These are phyloP conservation scores for Colletotrichum euphorbiae DNA, from an alignment of 2,329 filamentous ascomycete species.

Conservation along the genomic window DNA sequence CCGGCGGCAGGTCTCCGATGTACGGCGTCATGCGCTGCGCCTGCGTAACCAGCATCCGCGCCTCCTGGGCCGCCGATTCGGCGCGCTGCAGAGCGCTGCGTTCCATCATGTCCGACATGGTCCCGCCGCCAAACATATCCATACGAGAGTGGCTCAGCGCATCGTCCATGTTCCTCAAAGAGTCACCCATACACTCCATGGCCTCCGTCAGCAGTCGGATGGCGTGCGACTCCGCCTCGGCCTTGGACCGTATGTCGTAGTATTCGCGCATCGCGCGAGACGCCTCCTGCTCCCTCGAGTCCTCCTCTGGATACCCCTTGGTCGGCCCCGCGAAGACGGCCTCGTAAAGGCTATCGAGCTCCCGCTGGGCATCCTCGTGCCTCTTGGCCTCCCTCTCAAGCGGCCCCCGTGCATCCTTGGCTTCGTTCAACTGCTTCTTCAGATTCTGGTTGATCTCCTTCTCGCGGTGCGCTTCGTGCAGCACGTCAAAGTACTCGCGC, in stretches of 20 bases:
- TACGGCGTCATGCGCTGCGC: constrained; percentile 54
- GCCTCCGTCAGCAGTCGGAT: constrained; percentile 55
- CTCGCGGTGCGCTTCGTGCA: constrained; percentile 60
- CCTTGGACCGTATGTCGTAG: constrained; percentile 49
- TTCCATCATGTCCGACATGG: constrained; percentile 64
- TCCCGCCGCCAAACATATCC: constrained; percentile 64
- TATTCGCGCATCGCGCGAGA: constrained; percentile 51
- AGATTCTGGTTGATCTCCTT: constrained; percentile 56
- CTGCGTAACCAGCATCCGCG: constrained; percentile 53
- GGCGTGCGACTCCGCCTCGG: constrained; percentile 57
- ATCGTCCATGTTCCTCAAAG: constrained; percentile 53
- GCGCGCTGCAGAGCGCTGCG: constrained; percentile 61
- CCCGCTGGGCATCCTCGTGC: constrained; percentile 55
- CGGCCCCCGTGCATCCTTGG: constrained; percentile 48
- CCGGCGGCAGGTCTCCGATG: constrained; percentile 52
- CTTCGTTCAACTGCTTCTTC: constrained; percentile 53
- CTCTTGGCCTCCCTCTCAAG: constrained; percentile 52
- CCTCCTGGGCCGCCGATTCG: constrained; percentile 56
- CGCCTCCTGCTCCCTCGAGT: constrained; percentile 55
- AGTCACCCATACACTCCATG: constrained; percentile 48
- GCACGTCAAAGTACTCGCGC: constrained; percentile 64
- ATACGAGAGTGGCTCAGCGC: constrained; percentile 55
- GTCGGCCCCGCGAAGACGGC: constrained; percentile 65
- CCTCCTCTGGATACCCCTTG: constrained; percentile 65
- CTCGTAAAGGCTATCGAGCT: constrained; percentile 64